Evolutionary conservation across 176 grass and related monocot genomes (phyloP), one percentile per base, ranked within the genome.

Genomic region (Secale cereale): DNA sequence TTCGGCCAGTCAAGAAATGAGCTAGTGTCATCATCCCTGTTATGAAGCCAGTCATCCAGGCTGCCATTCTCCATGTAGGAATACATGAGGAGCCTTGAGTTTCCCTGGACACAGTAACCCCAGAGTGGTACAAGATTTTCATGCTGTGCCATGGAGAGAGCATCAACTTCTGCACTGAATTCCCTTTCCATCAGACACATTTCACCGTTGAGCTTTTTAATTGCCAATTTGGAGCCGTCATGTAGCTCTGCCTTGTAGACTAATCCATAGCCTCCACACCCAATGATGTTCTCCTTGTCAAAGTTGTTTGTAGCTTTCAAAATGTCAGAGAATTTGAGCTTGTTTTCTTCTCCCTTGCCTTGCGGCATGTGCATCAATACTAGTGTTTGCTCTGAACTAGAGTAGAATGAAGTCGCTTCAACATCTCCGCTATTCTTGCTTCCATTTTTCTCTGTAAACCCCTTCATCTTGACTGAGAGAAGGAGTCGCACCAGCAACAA

Each of bases 31-130:
- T 85, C 84, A 19, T 68, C 43, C 12, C 65, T 83, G 56, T 89
- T 89, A 39, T 97, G 94, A 15, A 97, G 88, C 90, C 90, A 86
- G 46, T 94, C 92, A 20, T 97, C 94, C 35, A 97, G 68, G 11
- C 92, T 94, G 3, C 92, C 92, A 85, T 94, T 94, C 77, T 94
- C 86, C 89, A 94, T 94, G 39, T 77, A 94, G 22, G 92, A 89
- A 78, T 84, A 92, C 29, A 92, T 40, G 65, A 92, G 62, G 6
- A 92, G 40, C 43, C 83, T 89, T 10, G 77, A 32, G 28, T 77
- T 78, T 20, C 86, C 79, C 4, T 82, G 37, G 14, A 80, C 65
- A 27, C 90, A 86, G 74, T 92, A 92, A 23, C 90, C 90, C 81
- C 76, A 84, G 0, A 92, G 29, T 15, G 90, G 73, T 5, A 92